Conservation (phyloP, 768 basidiomycete genomes). For the Tephrocybe sp. region DNA sequence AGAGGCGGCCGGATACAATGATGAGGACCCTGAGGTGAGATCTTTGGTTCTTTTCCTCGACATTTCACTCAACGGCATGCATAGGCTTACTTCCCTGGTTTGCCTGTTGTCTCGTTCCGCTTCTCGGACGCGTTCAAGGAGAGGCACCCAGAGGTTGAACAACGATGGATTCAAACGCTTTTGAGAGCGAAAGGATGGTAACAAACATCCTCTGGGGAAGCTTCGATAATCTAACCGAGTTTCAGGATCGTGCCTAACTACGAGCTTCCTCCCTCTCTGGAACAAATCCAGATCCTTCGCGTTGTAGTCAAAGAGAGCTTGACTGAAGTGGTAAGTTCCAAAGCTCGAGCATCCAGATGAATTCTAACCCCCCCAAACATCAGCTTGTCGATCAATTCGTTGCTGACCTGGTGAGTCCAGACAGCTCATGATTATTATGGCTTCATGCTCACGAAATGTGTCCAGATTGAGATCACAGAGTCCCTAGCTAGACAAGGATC, state of each 20-base stretch:
- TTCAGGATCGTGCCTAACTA: slow-evolving; percentile 51
- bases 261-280: slow-evolving; percentile 50
- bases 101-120: slow-evolving; percentile 69
- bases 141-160: slow-evolving; percentile 57
- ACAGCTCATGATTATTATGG: not conserved
- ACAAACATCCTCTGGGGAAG: too few relatives aligned
- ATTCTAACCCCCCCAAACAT: slow-evolving; percentile 48
- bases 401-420: slow-evolving; percentile 57
- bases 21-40: slow-evolving; percentile 58
- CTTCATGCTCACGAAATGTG: not conserved
- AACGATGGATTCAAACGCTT: slow-evolving; percentile 58
- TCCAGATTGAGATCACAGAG: slow-evolving; percentile 66
- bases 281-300: slow-evolving; percentile 60
- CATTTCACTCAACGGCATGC: slow-evolving; percentile 12
- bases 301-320: slow-evolving; percentile 66
- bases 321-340: slow-evolving; percentile 42
- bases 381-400: slow-evolving; percentile 68
- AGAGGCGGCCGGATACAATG: slow-evolving; percentile 39
- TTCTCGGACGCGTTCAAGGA: slow-evolving; percentile 58
- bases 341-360: slow-evolving; percentile 39
- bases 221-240: not conserved
- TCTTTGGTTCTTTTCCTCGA: not conserved
- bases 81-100: slow-evolving; percentile 52
- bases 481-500: slow-evolving; percentile 47
- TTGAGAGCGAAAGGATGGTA: slow-evolving; percentile 56